These are phyloP conservation scores for Aspergillus texensis DNA, from an alignment of 2,329 filamentous ascomycete genomes.

Conservation along the genomic window DNA sequence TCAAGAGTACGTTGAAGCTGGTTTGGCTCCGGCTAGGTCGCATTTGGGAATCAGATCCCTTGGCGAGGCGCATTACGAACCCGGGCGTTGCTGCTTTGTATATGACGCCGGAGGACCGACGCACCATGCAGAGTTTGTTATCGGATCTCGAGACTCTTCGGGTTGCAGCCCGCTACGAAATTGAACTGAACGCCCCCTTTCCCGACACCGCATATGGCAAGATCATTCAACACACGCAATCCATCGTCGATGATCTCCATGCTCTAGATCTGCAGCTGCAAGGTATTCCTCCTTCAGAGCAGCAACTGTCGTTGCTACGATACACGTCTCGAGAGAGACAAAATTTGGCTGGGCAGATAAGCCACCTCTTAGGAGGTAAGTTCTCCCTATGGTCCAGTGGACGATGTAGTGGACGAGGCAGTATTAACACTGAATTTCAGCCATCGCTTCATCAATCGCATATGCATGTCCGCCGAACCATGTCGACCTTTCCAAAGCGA, in stretches of 20 bases:
- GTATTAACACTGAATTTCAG: constrained; percentile 54
- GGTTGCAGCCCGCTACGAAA: constrained; percentile 74
- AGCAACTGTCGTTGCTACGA: constrained; percentile 77
- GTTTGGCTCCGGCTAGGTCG: constrained; percentile 92
- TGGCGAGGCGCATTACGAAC: constrained; percentile 70
- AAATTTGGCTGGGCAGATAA: constrained; percentile 83
- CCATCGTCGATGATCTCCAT: constrained; percentile 90
- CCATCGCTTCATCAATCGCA: constrained; percentile 90
- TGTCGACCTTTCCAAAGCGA: constrained; percentile 74
- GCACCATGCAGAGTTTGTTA: constrained; percentile 78
- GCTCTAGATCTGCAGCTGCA: constrained; percentile 92
- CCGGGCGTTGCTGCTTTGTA: constrained; percentile 68
- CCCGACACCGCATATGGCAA: constrained; percentile 71
- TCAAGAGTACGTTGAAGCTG: constrained; percentile 86
- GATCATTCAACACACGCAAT: constrained; percentile 77
- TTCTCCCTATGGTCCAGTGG: neutral
- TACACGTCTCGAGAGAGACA: constrained; percentile 78
- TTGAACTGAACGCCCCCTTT: constrained; percentile 86
- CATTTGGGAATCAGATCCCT: constrained; percentile 91
- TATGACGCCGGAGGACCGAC: constrained; percentile 76
- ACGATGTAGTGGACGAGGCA: too few species aligned
- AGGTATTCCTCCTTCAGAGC: constrained; percentile 72
- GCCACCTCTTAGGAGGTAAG: constrained; percentile 73
- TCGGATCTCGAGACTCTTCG: constrained; percentile 74
- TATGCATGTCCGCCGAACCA: constrained; percentile 91